phyloP scores from a whole-genome alignment of 2,329 filamentous ascomycete genomes.

The Juglanconis oblonga region DNA sequence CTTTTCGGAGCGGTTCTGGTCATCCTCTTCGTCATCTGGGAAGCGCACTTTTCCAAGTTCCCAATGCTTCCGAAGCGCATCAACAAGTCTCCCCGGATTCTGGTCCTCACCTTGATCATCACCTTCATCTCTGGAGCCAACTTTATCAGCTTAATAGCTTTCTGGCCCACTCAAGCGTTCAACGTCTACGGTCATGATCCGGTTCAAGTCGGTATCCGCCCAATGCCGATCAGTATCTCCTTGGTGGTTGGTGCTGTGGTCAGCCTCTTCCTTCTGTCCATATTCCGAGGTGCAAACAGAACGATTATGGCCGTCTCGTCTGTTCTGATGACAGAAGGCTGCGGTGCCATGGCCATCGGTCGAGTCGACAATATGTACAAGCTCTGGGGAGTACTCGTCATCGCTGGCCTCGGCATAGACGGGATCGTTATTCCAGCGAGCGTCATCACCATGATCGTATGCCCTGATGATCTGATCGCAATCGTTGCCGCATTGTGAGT shows the following conservation, averaged over 20 bases:
- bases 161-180: conserved; percentile 64
- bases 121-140: conserved; percentile 59
- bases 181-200: conserved; percentile 66
- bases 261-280: conserved; percentile 54
- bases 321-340: conserved; percentile 63
- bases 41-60: conserved; percentile 34
- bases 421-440: conserved; percentile 66
- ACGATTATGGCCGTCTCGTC: conserved; percentile 58
- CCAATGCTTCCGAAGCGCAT: conserved; percentile 42
- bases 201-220: conserved; percentile 60
- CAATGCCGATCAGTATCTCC: conserved; percentile 61
- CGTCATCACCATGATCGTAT: conserved; percentile 68
- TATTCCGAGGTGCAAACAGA: conserved; percentile 56
- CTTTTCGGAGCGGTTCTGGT: conserved; percentile 38
- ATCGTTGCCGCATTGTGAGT: conserved; percentile 58
- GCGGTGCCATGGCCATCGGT: conserved; percentile 50
- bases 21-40: conserved; percentile 34
- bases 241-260: conserved; percentile 61
- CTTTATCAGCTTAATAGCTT: conserved; percentile 53
- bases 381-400: conserved; percentile 55
- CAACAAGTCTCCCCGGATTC: conserved; percentile 43
- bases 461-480: conserved; percentile 67
- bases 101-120: conserved; percentile 52
- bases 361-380: conserved; percentile 49
- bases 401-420: conserved; percentile 64